Evolutionary conservation across 106 monocot species (phyloP).

Genomic region (Acorus gramineus): DNA sequence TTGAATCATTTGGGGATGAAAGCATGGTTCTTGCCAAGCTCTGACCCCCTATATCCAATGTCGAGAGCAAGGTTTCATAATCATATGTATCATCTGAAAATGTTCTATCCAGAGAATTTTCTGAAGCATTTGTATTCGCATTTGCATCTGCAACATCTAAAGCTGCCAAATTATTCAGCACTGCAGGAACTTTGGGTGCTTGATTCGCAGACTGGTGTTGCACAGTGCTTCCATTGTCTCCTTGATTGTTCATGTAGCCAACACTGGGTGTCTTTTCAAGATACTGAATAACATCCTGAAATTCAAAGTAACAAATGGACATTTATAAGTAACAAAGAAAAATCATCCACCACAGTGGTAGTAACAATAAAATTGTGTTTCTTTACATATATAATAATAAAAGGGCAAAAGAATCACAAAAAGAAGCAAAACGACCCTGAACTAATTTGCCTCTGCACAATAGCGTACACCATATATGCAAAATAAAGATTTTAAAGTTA

Average conservation of each 20-base stretch:
- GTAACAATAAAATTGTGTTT: too few species aligned
- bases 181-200: constrained; percentile 3
- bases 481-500: too few species aligned
- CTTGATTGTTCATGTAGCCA: constrained; percentile 24
- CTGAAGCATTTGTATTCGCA: constrained; percentile 20
- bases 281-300: constrained; percentile 27
- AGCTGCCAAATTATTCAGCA: constrained; percentile 12
- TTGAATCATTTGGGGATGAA: constrained; percentile 1
- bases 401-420: too few species aligned
- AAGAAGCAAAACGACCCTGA: too few species aligned
- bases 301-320: neutral
- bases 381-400: too few species aligned
- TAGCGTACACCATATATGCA: too few species aligned
- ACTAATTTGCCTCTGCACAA: too few species aligned
- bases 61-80: constrained; percentile 71
- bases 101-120: constrained; percentile 30
- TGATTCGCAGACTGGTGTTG: constrained; percentile 35
- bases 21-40: constrained; percentile 1
- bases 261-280: constrained; percentile 37
- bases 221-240: constrained; percentile 23
- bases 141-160: constrained; percentile 27
- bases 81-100: constrained; percentile 69
- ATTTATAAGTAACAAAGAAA: too few species aligned
- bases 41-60: constrained; percentile 31
- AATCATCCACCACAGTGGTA: too few species aligned